Conservation (phyloP, 805 yeast genomes). For the Yarrowia phangngaensis region DNA sequence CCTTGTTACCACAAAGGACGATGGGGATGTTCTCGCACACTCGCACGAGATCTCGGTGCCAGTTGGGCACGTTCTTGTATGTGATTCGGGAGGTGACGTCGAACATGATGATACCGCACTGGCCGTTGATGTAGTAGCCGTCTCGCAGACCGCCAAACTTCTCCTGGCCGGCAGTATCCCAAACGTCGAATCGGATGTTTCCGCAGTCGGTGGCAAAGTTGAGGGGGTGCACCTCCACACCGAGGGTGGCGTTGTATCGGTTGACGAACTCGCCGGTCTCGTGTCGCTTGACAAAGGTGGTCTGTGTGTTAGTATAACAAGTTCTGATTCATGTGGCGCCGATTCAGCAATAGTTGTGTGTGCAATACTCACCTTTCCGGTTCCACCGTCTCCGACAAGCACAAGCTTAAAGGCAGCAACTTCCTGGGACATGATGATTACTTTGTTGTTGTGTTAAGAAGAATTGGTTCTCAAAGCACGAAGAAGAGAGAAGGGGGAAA, state of each 20-base stretch:
- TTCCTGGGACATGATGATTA: constrained; percentile 39
- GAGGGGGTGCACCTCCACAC: constrained; percentile 99
- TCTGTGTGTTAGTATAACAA: constrained; percentile 44
- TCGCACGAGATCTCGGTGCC: constrained; percentile 99
- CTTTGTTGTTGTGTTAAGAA: constrained; percentile 6
- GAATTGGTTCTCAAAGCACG: constrained; percentile 5
- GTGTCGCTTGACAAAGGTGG: constrained; percentile 99
- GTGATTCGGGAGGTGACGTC: constrained; percentile 99
- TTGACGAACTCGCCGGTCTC: constrained; percentile 98
- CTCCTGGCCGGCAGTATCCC: constrained; percentile 99
- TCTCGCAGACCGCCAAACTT: constrained; percentile 99
- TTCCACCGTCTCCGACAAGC: constrained; percentile 99
- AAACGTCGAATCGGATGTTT: constrained; percentile 97
- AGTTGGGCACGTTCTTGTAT: constrained; percentile 99
- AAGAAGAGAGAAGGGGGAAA: constrained; percentile 25
- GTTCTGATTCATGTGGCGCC: not conserved
- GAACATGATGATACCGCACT: constrained; percentile 99
- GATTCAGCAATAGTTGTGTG: not conserved
- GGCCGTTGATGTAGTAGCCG: constrained; percentile 99
- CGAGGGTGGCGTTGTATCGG: constrained; percentile 97
- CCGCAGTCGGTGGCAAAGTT: constrained; percentile 98
- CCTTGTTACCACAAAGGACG: constrained; percentile 98
- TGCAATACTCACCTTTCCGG: constrained; percentile 73
- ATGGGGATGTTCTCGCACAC: constrained; percentile 99
- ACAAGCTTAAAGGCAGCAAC: constrained; percentile 98